Conservation (phyloP, 2,329 filamentous ascomycete genomes). For the Calonectria montana region DNA sequence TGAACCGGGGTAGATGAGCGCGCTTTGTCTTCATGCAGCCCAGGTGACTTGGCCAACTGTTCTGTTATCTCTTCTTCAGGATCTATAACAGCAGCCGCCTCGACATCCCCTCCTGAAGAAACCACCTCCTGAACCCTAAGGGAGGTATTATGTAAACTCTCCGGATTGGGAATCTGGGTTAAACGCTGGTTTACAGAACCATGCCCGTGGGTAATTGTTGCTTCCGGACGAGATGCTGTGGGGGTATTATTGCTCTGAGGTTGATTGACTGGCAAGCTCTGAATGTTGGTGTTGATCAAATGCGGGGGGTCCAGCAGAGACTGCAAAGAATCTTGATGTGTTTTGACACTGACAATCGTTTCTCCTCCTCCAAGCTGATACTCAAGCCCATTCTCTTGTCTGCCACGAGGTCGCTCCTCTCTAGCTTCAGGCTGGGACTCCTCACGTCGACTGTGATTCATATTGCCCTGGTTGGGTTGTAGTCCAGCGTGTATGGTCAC, state of each 20-base stretch:
- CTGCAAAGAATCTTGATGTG: conserved; percentile 12
- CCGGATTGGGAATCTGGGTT: not conserved
- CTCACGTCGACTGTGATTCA: not conserved
- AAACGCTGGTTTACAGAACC: not conserved
- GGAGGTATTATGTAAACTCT: not conserved
- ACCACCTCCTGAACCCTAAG: not conserved
- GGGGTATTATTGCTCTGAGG: not conserved
- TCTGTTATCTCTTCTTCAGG: not conserved
- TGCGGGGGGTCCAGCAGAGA: conserved; percentile 12
- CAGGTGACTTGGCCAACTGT: not conserved
- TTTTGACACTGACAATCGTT: not conserved
- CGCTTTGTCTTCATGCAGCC: not conserved
- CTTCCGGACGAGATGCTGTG: not conserved
- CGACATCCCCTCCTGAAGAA: not conserved
- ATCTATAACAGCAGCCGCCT: not conserved
- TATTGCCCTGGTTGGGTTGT: not conserved
- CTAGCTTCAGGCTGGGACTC: not conserved
- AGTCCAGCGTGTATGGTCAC: not conserved
- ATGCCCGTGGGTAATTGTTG: not conserved
- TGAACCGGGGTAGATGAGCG: not conserved
- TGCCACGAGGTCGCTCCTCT: not conserved
- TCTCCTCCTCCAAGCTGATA: not conserved
- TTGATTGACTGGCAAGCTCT: not conserved
- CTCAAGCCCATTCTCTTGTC: not conserved
- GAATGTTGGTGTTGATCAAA: not conserved